phyloP scores from a whole-genome alignment of 2,329 filamentous ascomycete species.

The Epichloe uncinata region DNA sequence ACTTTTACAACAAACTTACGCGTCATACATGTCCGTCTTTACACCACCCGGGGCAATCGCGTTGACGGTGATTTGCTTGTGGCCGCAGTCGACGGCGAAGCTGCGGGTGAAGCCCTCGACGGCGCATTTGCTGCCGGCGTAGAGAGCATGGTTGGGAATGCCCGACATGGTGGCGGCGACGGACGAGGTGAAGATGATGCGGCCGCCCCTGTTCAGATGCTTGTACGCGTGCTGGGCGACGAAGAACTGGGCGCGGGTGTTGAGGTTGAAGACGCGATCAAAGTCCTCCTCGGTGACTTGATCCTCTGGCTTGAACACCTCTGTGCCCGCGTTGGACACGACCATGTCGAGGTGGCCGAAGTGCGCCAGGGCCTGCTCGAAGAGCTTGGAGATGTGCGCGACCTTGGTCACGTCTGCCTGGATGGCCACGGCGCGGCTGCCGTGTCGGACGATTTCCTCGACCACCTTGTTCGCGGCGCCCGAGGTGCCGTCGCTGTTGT shows the following conservation, averaged over 20 bases:
- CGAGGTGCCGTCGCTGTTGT: slow-evolving; percentile 34
- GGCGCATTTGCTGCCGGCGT: slow-evolving; percentile 63
- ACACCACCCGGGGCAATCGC: slow-evolving; percentile 53
- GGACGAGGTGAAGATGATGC: slow-evolving; percentile 60
- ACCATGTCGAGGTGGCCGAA: slow-evolving; percentile 59
- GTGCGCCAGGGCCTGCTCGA: slow-evolving; percentile 46
- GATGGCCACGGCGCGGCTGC: slow-evolving; percentile 49
- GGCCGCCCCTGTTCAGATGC: slow-evolving; percentile 52
- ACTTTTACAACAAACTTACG: too few species aligned
- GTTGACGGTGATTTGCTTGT: slow-evolving; percentile 55
- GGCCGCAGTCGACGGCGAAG: slow-evolving; percentile 57
- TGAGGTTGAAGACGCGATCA: slow-evolving; percentile 57
- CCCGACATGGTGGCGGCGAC: slow-evolving; percentile 39
- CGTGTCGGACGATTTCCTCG: slow-evolving; percentile 39
- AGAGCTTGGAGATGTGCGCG: slow-evolving; percentile 47
- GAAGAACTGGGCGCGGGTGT: slow-evolving; percentile 59
- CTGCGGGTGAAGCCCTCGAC: slow-evolving; percentile 66
- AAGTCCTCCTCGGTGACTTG: slow-evolving; percentile 58
- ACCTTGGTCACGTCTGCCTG: slow-evolving; percentile 56
- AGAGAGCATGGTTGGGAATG: slow-evolving; percentile 58
- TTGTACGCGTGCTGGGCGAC: slow-evolving; percentile 59
- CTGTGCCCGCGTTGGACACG: slow-evolving; percentile 57
- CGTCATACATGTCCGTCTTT: slow-evolving; percentile 48
- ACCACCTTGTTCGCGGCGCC: slow-evolving; percentile 43
- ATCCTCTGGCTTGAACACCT: slow-evolving; percentile 54